phyloP scores from a whole-genome alignment of 805 yeast genomes.

The Yamadazyma olivae region DNA sequence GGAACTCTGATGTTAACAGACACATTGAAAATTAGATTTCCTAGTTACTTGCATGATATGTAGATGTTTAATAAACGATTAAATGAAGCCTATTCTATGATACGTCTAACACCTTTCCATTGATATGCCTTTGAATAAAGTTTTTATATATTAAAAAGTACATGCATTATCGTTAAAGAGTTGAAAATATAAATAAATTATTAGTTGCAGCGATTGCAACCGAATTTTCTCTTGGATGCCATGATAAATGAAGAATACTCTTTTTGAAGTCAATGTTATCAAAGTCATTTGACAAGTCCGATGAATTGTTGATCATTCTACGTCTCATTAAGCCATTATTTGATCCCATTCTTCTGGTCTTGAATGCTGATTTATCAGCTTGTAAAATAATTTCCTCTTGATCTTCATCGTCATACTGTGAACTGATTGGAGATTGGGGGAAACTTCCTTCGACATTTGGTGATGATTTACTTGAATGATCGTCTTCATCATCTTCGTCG shows the following conservation, averaged over 20 bases:
- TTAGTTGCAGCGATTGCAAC: constrained; percentile 99
- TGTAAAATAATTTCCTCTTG: constrained; percentile 74
- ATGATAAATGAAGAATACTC: constrained; percentile 89
- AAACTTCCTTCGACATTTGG: constrained; percentile 12
- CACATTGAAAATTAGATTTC: constrained; percentile 46
- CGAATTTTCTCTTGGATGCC: constrained; percentile 97
- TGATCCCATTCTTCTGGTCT: constrained; percentile 61
- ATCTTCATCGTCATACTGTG: constrained; percentile 29
- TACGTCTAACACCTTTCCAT: background rate
- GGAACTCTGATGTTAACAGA: constrained; percentile 93
- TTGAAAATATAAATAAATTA: constrained; percentile 81
- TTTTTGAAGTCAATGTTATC: constrained; percentile 90
- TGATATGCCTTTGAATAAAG: too few species aligned
- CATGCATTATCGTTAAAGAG: constrained; percentile 42
- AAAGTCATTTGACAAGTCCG: constrained; percentile 61
- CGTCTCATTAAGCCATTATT: constrained; percentile 40
- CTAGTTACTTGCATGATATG: background rate
- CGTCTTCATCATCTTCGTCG: constrained; percentile 26
- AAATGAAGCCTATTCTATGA: background rate
- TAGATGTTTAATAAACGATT: background rate
- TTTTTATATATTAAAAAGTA: background rate
- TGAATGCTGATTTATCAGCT: constrained; percentile 97
- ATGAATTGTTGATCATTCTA: constrained; percentile 47
- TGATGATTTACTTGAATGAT: constrained; percentile 5
- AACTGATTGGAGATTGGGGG: constrained; percentile 31